Evolutionary conservation across 345 rosid genomes (phyloP), one percentile per base, ranked within the genome.

Genomic region (Citrus mangshanensis): DNA sequence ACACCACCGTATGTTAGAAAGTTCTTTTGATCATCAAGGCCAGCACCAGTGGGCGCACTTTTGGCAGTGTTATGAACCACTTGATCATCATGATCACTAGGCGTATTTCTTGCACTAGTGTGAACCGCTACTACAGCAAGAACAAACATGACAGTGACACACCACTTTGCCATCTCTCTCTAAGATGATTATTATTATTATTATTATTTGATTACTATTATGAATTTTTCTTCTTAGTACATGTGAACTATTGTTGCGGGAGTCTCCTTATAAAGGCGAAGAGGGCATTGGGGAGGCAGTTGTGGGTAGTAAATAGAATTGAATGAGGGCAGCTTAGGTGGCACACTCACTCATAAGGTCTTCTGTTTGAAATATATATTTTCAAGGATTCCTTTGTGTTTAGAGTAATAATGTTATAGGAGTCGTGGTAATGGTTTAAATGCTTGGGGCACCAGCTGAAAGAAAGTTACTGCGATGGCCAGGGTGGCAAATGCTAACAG

Each of bases 11-110:
- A 94, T 21, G 87, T 76, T 37, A 81, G 30, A 72, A 90, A 89
- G 86, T 90, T 90, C 89, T 93, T 95, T 77, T 90, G 89, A 86
- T 95, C 97, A 58, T 80, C 83, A 35, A 92, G 78, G 9, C 91
- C 89, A 18, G 84, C 76, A 54, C 59, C 73, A 38, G 38, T 68
- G 2, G 91, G 93, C 61, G 59, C 75, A 27, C 63, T 83, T 67
- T 89, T 84, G 59, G 91, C 86, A 61, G 75, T 70, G 30, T 81
- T 69, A 49, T 78, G 72, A 70, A 66, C 81, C 13, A 82, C 82
- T 14, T 51, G 56, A 51, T 65, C 72, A 35, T 70, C 76, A 60
- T 65, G 70, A 40, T 70, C 74, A 55, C 60, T 72, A 1, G 91
- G 93, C 70, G 68, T 77, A 34, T 80, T 83, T 71, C 91, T 84